Base-by-base conservation (phyloP, 495 filamentous ascomycete species). In the Lophiostoma macrostomum region DNA sequence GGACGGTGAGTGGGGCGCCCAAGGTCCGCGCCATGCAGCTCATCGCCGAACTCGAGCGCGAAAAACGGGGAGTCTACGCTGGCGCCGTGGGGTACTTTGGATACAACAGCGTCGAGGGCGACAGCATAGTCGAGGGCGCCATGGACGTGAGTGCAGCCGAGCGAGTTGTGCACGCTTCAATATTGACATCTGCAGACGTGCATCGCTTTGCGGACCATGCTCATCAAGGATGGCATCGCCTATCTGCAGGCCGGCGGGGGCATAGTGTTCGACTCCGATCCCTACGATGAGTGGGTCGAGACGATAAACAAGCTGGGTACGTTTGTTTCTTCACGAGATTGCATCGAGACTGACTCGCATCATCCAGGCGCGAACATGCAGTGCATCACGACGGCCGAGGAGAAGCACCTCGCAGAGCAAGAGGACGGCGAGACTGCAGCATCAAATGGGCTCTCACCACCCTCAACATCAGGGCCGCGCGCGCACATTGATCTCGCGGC, bases 1-100 rank as follows among this genome's bases (percentile, higher is more conserved):
- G 43, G 4, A 63, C 63, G 7, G 91, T 96, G 1, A 87, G 83
- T 24, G 94, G 93, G 10, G 94, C 94, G 14, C 94, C 93, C 22
- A 98, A 98, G 75, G 90, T 98, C 23, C 76, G 84, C 25, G 93
- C 93, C 1, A 97, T 98, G 94, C 87, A 95, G 71, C 76, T 98
- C 29, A 97, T 98, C 58, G 90, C 88, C 14, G 94, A 96, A 67
- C 69, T 98, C 25, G 93, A 98, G 74, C 71, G 78, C 39, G 93
- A 98, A 76, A 95, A 94, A 74, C 77, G 93, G 22, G 91, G 94
- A 1, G 84, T 98, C 16, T 98, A 97, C 66, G 93, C 91, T 28
- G 93, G 93, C n/a, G 93, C 94, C 0, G 90, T 96, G 4, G 93
- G 93, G 0, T 97, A 96, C 71, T 91, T 88, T 60, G 88, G 87